Percentiles rank a stretch among this genome's conserved stretches.
phyloP scores from a whole-genome alignment of 2,329 filamentous ascomycete genomes.

The Beauveria asiatica region DNA sequence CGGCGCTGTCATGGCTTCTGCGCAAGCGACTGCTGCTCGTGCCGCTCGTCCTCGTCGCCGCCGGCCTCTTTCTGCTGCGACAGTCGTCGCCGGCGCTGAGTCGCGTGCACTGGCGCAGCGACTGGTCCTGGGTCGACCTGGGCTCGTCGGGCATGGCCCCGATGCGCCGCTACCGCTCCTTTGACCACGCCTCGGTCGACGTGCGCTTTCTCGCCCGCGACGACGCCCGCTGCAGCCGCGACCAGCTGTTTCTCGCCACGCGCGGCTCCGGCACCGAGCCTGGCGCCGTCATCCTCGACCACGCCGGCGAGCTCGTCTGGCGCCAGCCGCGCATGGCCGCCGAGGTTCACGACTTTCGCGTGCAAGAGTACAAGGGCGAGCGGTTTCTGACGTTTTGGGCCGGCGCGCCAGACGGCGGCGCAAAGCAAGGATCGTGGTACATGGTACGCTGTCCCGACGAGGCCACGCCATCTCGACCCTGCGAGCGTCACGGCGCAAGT shows the following conservation, averaged over 20 bases:
- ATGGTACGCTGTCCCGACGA: constrained; percentile 26
- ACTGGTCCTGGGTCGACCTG: constrained; percentile 11
- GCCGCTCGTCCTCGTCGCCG: neutral
- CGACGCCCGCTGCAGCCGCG: constrained; percentile 9
- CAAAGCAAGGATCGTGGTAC: constrained; percentile 35
- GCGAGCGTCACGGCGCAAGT: neutral
- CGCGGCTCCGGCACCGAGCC: constrained; percentile 9
- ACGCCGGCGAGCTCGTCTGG: constrained; percentile 21
- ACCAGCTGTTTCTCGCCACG: constrained; percentile 9
- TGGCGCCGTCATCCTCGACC: constrained; percentile 17
- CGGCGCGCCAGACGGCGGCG: constrained; percentile 32
- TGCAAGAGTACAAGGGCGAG: constrained; percentile 15
- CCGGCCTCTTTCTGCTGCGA: neutral
- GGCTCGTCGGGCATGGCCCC: constrained; percentile 7
- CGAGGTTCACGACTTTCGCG: constrained; percentile 12
- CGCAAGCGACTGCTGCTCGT: constrained; percentile 1
- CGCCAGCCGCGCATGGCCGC: constrained; percentile 16
- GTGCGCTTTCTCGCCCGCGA: constrained; percentile 5
- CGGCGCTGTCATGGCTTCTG: neutral
- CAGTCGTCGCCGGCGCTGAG: neutral
- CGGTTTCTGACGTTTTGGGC: constrained; percentile 22
- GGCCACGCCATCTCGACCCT: neutral
- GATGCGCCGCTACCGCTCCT: constrained; percentile 9
- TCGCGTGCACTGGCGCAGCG: constrained; percentile 9
- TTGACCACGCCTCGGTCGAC: constrained; percentile 8